Conservation (phyloP, 345 rosid species). For the Pugionium dolabratum region DNA sequence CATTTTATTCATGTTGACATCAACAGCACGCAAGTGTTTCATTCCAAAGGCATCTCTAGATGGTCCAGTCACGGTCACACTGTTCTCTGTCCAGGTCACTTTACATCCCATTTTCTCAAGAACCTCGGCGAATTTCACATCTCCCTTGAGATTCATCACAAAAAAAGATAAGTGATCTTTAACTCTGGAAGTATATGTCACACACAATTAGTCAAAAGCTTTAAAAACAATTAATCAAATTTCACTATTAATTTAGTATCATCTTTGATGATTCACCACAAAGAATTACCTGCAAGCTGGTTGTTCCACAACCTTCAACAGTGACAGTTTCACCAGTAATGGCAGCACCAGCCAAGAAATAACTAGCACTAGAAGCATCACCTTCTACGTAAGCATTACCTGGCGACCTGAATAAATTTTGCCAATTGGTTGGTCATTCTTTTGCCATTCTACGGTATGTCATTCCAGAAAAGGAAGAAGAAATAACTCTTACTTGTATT, state of each 20-base stretch:
- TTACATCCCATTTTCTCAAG: conserved; percentile 96
- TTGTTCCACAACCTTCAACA: conserved; percentile 95
- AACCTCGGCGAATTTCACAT: conserved; percentile 92
- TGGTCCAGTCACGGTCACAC: conserved; percentile 91
- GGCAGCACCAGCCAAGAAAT: conserved; percentile 97
- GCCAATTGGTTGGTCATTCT: conserved; percentile 21
- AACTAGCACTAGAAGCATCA: conserved; percentile 99
- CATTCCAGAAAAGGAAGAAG: conserved; percentile 10
- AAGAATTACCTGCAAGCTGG: conserved; percentile 76
- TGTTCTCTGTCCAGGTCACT: conserved; percentile 87
- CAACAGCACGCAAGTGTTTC: conserved; percentile 73
- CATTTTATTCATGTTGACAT: conserved; percentile 99
- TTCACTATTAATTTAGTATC: not conserved
- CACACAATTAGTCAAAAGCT: not conserved
- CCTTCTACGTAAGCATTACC: conserved; percentile 94
- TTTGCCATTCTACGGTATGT: not conserved
- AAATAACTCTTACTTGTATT: conserved; percentile 65
- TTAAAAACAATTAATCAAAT: not conserved
- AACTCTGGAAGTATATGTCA: not conserved
- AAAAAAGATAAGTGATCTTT: conserved; percentile 7
- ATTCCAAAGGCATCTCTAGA: conserved; percentile 66
- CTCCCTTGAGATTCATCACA: conserved; percentile 55
- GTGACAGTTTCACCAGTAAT: conserved; percentile 91
- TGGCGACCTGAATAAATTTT: conserved; percentile 63
- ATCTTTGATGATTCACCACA: not conserved